Conservation (phyloP, 1,284 basidiomycete species). For the Inonotus hispidus region DNA sequence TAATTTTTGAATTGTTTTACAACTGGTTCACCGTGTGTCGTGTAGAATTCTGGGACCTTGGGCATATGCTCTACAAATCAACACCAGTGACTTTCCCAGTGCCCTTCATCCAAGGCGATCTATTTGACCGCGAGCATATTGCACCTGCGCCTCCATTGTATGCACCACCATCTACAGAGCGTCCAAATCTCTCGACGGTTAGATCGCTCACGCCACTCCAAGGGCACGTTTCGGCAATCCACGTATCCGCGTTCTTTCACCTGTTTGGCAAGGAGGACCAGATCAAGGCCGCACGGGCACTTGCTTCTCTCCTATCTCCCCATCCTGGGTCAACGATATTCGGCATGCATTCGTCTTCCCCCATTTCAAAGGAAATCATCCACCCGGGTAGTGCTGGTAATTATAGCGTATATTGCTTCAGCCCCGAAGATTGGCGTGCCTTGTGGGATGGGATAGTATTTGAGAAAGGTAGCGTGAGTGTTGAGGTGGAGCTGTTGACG, state of each 20-base stretch:
- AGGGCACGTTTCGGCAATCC: conserved; percentile 41
- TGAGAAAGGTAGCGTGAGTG: conserved; percentile 15
- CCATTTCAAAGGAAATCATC: conserved; percentile 25
- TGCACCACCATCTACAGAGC: conserved; percentile 22
- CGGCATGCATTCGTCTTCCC: conserved; percentile 27
- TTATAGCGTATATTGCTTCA: conserved; percentile 10
- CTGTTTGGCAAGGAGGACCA: conserved; percentile 43
- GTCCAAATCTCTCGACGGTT: conserved; percentile 31
- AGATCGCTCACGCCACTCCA: conserved; percentile 38
- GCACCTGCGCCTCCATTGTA: conserved; percentile 27
- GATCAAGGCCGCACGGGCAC: conserved; percentile 32
- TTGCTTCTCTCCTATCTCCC: conserved; percentile 37
- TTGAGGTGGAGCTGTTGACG: conserved; percentile 10
- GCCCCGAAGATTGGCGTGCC: conserved; percentile 17
- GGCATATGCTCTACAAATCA: conserved; percentile 23
- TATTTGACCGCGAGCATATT: conserved; percentile 29
- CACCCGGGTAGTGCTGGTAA: background rate
- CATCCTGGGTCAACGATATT: conserved; percentile 35
- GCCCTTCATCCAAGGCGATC: conserved; percentile 23
- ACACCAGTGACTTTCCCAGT: conserved; percentile 21
- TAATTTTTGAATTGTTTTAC: background rate
- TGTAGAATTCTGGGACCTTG: conserved; percentile 24
- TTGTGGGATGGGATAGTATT: conserved; percentile 18
- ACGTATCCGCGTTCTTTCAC: conserved; percentile 47
- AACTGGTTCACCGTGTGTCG: no score